phyloP scores from a whole-genome alignment of 2,329 filamentous ascomycete species.

The Endocalyx cinctus region DNA sequence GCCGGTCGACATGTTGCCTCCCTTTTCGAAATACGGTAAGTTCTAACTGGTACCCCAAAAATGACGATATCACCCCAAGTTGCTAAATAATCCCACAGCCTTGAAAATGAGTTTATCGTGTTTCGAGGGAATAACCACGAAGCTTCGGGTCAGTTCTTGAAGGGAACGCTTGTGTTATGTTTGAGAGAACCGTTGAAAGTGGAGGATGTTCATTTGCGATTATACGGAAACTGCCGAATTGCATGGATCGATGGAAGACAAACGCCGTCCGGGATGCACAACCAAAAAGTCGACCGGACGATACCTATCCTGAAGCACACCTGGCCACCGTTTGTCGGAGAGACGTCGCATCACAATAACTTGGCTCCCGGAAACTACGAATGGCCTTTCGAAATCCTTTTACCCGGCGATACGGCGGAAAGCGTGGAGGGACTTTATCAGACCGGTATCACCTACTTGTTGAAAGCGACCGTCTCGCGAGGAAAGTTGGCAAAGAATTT shows the following conservation, averaged over 20 bases:
- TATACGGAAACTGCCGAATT: conserved; percentile 65
- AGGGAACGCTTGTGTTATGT: conserved; percentile 70
- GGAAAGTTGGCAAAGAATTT: conserved; percentile 88
- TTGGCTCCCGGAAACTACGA: conserved; percentile 75
- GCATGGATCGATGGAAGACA: conserved; percentile 48
- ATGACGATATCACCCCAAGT: conserved; percentile 5
- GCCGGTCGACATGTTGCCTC: conserved; percentile 47
- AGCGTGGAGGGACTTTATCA: conserved; percentile 86
- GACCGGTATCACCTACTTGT: conserved; percentile 81
- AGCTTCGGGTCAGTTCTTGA: conserved; percentile 69
- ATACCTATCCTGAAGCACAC: conserved; percentile 61
- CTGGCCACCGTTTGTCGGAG: conserved; percentile 63
- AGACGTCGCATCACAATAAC: conserved; percentile 49
- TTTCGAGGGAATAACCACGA: conserved; percentile 73
- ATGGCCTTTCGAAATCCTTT: conserved; percentile 71
- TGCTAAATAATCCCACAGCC: conserved; percentile 39
- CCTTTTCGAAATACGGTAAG: conserved; percentile 56
- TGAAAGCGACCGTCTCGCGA: conserved; percentile 84
- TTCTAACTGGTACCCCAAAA: conserved; percentile 4
- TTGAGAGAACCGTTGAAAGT: conserved; percentile 64
- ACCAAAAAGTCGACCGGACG: conserved; percentile 55
- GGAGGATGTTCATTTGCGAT: conserved; percentile 67
- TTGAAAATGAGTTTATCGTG: conserved; percentile 75
- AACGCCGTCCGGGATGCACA: conserved; percentile 55
- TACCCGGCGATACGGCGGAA: conserved; percentile 73